Evolutionary conservation across 768 basidiomycete species (phyloP), one percentile per base, ranked within the genome.

Genomic region (Trametes punicea): DNA sequence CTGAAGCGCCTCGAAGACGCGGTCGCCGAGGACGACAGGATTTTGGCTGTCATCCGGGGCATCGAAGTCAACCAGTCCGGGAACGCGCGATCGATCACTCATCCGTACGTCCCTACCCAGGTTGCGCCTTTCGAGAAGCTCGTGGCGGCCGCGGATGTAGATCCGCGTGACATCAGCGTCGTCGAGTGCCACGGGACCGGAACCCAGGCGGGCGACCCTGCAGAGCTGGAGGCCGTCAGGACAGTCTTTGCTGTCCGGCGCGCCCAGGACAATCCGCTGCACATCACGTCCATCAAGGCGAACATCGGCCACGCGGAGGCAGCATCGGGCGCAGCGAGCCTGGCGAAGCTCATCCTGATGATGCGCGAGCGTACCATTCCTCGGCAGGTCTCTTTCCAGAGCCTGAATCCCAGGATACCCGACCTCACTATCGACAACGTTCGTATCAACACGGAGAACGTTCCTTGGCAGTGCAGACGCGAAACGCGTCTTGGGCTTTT

Each of bases 261-360:
- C 40, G 64, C 70, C 2, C 51, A 64, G 11, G 66, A 70, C 54
- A 81, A 82, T 51, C 79, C 79, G 13, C 78, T 90, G 18, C 78
- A 87, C 62, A 69, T 90, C 20, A 83, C 84, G 6, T 86, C 84
- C 2, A 73, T 89, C 61, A 89, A 89, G 61, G 84, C 80, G 8
- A 89, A 88, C 64, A 80, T 89, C 21, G 88, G 88, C 0, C 88
- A 90, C 64, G 71, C 85, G 3, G 89, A 88, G 65, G 85, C 86
- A 1, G 87, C 88, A 11, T 88, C 87, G 10, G 88, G 89, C 1
- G 80, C 83, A 4, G 83, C 84, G 6, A 80, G 87, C 16, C 76
- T 90, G 5, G 85, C 82, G 6, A 90, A 90, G 56, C 70, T 88
- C 36, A 67, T 90, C 27, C 71, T 90, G 44, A 89, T 90, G 89